Percentiles rank a stretch among this genome's conserved stretches.
Evolutionary conservation across 202 grass and related monocot species (phyloP).

Genomic region (Setaria viridis): DNA sequence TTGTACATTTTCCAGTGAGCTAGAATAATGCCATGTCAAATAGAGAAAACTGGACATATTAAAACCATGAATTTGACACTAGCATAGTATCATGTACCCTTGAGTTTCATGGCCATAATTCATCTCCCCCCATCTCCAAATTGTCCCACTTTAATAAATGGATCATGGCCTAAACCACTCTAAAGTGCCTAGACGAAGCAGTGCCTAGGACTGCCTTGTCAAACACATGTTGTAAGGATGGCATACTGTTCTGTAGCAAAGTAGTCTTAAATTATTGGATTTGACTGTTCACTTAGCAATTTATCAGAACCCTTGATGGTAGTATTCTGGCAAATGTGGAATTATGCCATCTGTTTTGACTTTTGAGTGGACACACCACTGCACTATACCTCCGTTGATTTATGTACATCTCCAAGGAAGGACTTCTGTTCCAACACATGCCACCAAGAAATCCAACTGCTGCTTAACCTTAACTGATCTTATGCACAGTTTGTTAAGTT

Average conservation of each 20-base stretch:
- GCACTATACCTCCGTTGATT: conserved; percentile 26
- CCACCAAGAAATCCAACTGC: conserved; percentile 15
- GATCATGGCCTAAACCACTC: not conserved
- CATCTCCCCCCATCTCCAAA: not conserved
- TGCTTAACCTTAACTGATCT: conserved; percentile 27
- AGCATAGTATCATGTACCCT: not conserved
- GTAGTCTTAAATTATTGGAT: conserved; percentile 19
- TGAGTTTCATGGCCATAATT: conserved; percentile 9
- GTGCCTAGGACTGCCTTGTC: not conserved
- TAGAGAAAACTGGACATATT: not conserved
- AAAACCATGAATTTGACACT: conserved; percentile 6
- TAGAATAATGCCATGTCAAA: conserved; percentile 10
- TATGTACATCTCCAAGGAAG: conserved; percentile 20
- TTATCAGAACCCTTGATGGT: conserved; percentile 18
- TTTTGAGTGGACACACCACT: conserved; percentile 26
- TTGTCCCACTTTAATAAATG: not conserved
- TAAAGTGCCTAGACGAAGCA: not conserved
- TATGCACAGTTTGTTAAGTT: conserved; percentile 18
- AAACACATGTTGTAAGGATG: conserved; percentile 13
- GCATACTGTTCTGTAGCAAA: conserved; percentile 37
- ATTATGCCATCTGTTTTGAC: conserved; percentile 41
- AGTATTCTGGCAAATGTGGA: conserved; percentile 22
- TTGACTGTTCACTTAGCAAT: conserved; percentile 15
- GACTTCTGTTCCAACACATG: conserved; percentile 31
- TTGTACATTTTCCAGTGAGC: not conserved